Evolutionary conservation across 176 grass and related monocot genomes (phyloP).

Genomic region (Canna indica): DNA sequence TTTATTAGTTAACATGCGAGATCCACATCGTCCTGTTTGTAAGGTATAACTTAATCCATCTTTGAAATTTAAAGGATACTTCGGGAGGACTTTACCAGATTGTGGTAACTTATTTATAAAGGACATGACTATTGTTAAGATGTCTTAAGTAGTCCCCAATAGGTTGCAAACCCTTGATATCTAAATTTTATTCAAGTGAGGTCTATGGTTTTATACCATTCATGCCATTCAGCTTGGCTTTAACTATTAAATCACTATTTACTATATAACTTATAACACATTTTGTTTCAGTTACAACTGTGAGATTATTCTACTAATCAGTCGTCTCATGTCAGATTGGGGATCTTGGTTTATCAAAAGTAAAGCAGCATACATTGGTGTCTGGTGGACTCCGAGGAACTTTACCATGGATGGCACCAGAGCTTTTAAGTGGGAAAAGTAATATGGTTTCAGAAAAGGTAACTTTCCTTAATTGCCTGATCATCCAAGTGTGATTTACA

Average conservation of each 20-base stretch:
- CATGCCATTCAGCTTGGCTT: neutral
- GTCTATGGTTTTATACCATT: neutral
- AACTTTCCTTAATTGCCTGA: neutral
- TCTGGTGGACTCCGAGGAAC: constrained; percentile 24
- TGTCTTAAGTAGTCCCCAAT: neutral
- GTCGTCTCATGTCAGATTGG: constrained; percentile 10
- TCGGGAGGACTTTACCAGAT: neutral
- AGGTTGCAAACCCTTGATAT: neutral
- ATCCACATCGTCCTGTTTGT: constrained; percentile 25
- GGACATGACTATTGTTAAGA: neutral
- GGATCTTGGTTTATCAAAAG: constrained; percentile 26
- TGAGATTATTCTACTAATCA: neutral
- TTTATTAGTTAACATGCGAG: constrained; percentile 27
- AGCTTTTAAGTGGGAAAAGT: constrained; percentile 22
- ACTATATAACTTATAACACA: neutral
- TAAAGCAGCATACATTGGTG: constrained; percentile 21
- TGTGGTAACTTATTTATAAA: neutral
- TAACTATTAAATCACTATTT: neutral
- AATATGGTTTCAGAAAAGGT: constrained; percentile 27
- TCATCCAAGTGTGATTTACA: neutral
- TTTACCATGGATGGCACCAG: constrained; percentile 27
- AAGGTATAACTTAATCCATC: constrained; percentile 10
- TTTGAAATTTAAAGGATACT: neutral
- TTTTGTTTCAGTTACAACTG: constrained; percentile 3
- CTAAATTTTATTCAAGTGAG: neutral